A percentile compares a stretch with the other conserved stretches of the same genome.
These are phyloP conservation scores for Trichoderma gamsii DNA, from an alignment of 495 filamentous ascomycete genomes.

Conservation along the genomic window DNA sequence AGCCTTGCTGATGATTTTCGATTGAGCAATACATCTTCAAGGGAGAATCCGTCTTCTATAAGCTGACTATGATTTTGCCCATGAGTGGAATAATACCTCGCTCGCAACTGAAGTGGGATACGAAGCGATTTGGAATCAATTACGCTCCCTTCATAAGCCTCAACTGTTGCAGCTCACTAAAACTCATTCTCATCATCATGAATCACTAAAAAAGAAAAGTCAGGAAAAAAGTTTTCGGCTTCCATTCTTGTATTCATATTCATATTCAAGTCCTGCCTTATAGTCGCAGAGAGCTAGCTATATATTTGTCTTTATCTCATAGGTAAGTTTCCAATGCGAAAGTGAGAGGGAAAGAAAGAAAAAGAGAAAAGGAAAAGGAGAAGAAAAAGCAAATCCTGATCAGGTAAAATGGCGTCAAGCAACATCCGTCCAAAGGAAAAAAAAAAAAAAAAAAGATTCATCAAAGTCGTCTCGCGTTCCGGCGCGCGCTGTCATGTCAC, in stretches of 20 bases:
- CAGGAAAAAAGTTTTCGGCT: not conserved
- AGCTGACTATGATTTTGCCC: too few relatives aligned
- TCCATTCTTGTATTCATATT: conserved; percentile 8
- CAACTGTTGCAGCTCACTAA: not conserved
- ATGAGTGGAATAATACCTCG: too few relatives aligned
- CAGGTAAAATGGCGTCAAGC: not conserved
- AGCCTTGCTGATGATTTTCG: too few relatives aligned
- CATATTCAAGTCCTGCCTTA: conserved; percentile 3
- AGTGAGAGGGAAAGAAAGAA: not conserved
- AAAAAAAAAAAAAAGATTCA: not conserved
- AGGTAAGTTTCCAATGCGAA: not conserved
- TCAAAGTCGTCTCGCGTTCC: not conserved
- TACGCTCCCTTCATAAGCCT: not conserved
- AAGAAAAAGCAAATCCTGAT: not conserved
- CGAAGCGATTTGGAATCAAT: too few relatives aligned
- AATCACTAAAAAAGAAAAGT: not conserved
- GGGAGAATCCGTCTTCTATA: too few relatives aligned
- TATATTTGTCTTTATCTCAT: not conserved
- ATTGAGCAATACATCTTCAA: too few relatives aligned
- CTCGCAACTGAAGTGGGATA: too few relatives aligned
- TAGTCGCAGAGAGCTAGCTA: not conserved
- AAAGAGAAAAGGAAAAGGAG: not conserved
- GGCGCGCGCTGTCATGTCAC: not conserved
- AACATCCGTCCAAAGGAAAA: not conserved
- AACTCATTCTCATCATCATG: not conserved